Evolutionary conservation across 306 rosid species (phyloP).

Genomic region (Begonia loranthoides): DNA sequence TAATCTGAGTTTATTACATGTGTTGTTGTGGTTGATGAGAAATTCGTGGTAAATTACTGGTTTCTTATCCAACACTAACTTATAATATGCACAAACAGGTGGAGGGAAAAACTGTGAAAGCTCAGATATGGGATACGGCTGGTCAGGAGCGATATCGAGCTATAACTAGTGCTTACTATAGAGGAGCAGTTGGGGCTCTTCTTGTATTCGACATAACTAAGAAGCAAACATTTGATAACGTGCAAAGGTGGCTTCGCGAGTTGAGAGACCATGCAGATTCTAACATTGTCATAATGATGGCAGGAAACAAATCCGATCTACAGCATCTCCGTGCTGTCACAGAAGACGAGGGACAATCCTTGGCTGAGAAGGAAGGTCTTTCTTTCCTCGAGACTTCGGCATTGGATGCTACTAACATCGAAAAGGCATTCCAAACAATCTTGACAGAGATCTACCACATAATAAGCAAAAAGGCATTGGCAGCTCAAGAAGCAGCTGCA

Average conservation of each 20-base stretch:
- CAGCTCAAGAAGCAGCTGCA: conserved; percentile 80
- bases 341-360: conserved; percentile 68
- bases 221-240: conserved; percentile 90
- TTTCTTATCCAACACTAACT: no score
- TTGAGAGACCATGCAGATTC: conserved; percentile 98
- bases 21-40: no score
- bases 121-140: conserved; percentile 99
- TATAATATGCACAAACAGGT: conserved; percentile 25
- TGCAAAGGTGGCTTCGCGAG: conserved; percentile 93
- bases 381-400: conserved; percentile 99
- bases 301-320: conserved; percentile 93
- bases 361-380: conserved; percentile 95
- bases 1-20: no score
- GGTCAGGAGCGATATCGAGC: conserved; percentile 99
- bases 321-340: conserved; percentile 82
- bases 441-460: conserved; percentile 88
- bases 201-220: conserved; percentile 93
- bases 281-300: conserved; percentile 93
- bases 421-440: conserved; percentile 95
- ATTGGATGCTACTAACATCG: conserved; percentile 79
- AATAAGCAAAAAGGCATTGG: conserved; percentile 95
- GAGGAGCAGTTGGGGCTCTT: conserved; percentile 97
- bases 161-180: conserved; percentile 90
- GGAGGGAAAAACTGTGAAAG: conserved; percentile 94
- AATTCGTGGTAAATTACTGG: no score